Conservation (phyloP, 225 moss, liverwort and hornwort species). For the Bryoerythrophyllum caledonicum region DNA sequence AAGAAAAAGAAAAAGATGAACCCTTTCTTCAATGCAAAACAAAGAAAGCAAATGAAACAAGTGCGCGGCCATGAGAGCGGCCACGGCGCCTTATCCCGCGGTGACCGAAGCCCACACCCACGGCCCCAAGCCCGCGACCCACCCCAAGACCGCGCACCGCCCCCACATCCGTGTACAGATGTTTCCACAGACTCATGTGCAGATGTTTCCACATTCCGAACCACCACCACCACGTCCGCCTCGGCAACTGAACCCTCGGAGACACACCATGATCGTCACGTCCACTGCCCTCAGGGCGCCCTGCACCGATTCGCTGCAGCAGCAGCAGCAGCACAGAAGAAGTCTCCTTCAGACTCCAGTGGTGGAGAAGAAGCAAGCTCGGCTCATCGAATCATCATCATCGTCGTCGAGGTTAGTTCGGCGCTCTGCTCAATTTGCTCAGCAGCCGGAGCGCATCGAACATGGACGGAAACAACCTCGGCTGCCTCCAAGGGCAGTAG, state of each 20-base stretch:
- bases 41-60: not conserved
- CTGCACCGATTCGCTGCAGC: not conserved
- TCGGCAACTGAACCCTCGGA: no score
- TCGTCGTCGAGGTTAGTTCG: not conserved
- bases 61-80: conserved; percentile 9
- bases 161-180: not conserved
- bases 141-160: not conserved
- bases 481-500: conserved; percentile 20
- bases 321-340: not conserved
- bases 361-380: not conserved
- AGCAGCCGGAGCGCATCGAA: no score
- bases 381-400: not conserved
- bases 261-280: no score
- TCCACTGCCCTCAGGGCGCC: conserved; percentile 26
- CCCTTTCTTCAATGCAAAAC: not conserved
- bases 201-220: not conserved
- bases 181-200: no score
- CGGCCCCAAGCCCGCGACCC: not conserved
- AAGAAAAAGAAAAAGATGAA: not conserved
- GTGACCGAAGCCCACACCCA: not conserved
- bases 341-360: no score
- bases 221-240: no score
- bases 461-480: not conserved
- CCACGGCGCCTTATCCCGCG: conserved; percentile 35
- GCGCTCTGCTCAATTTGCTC: not conserved